These are phyloP conservation scores for Panicum virgatum DNA, from an alignment of 202 grass and related monocot species.

Conservation along the genomic window DNA sequence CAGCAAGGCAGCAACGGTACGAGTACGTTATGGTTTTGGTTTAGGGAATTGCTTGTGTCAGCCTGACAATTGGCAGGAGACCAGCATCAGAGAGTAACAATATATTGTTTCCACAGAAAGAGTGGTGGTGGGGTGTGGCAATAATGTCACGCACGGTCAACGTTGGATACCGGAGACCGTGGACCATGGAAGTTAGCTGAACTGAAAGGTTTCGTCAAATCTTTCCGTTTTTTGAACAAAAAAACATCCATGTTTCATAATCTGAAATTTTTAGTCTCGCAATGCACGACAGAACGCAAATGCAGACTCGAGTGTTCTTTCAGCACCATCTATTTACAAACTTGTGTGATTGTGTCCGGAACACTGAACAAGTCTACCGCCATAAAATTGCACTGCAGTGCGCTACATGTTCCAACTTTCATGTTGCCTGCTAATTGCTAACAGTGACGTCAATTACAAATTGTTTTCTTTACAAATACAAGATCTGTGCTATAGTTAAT, in stretches of 20 bases:
- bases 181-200: not conserved
- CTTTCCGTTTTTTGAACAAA: not conserved
- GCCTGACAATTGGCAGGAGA: not conserved
- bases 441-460: slow-evolving; percentile 17
- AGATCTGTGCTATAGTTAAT: slow-evolving; percentile 43
- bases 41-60: too few species aligned
- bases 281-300: not conserved
- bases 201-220: not conserved
- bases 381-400: slow-evolving; percentile 25
- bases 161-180: not conserved
- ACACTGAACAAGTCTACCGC: not conserved
- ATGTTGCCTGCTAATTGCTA: slow-evolving; percentile 12
- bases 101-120: not conserved
- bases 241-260: not conserved
- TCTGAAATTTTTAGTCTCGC: not conserved
- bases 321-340: slow-evolving; percentile 38
- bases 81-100: too few species aligned
- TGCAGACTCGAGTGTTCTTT: not conserved
- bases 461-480: slow-evolving; percentile 39
- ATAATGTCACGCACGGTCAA: not conserved
- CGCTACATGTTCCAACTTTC: slow-evolving; percentile 6
- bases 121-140: not conserved
- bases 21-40: not conserved
- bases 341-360: not conserved
- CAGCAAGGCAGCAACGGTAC: slow-evolving; percentile 33